Evolutionary conservation across 345 rosid genomes (phyloP), one percentile per base, ranked within the genome.

Genomic region (Sapria himalayana): DNA sequence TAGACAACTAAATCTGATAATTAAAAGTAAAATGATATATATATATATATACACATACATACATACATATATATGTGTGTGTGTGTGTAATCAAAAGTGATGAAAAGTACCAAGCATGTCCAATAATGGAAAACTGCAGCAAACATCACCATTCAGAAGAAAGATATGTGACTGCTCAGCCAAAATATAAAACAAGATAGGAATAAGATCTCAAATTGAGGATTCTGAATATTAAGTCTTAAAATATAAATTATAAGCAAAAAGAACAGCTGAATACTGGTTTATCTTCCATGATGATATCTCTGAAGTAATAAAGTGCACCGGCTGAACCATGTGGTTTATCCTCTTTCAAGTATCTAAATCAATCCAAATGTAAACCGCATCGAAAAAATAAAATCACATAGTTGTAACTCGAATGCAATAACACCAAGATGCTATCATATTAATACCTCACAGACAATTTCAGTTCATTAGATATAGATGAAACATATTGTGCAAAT

Each of bases 251-350:
- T 3, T 19, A 38, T n/a, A 50, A 27, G 37, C 12, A 39, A 5
- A 2, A 27, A 24, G 29, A 37, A 18, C 22, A 51, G 51, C 39
- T 45, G 55, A 55, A 34, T 19, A 82, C 94, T 60, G 80, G 94
- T 37, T 49, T 47, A 10, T 82, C 92, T 63, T 78, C 94, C 92
- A 78, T 72, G 54, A 82, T 72, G 11, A 59, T 36, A 23, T 73
- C 67, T 32, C 76, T 64, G 43, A 78, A 82, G 59, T 70, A 59
- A 57, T 69, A 72, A 49, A 82, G 81, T 29, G 79, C 85, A 50
- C 94, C 94, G 43, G 94, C 94, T 0, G 82, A 82, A 47, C 94
- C 94, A 40, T 69, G 80, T 1, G 92, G 91, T 34, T 64, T 74
- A 51, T 78, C 79, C 64, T 81, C 94, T 59, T 70, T 78, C 70